Base-by-base conservation (phyloP, 2,329 filamentous ascomycete genomes). In the Colletotrichum spinosum region DNA sequence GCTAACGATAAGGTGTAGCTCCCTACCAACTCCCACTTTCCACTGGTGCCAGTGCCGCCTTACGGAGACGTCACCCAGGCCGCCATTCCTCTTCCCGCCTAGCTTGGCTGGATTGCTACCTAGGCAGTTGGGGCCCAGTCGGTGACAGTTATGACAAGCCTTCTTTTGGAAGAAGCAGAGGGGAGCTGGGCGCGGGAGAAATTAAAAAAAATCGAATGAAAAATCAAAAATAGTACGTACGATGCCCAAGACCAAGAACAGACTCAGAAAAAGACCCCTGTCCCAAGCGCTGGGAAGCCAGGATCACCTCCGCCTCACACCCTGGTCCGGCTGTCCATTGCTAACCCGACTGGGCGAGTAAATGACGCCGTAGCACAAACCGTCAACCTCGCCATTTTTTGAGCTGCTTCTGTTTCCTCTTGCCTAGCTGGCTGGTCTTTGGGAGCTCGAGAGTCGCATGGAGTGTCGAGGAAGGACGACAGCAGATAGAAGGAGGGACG, bases 361-460 rank as follows among this genome's bases (percentile, higher is more conserved):
- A 63, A 63, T 63, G 63, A 66, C 65, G 61, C 56, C 61, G 65
- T 66, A 60, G 44, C 51, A 60, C 52, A 65, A 53, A 51, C 56
- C 49, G 65, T 67, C 65, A 67, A 67, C 65, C 65, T 67, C 65
- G 56, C 65, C 52, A 65, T 65, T 67, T 67, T 66, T 39, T 42
- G 48, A 60, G 52, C 51, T 56, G 17, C 25, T 35, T 25, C 4
- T 13, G 41, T 35, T 38, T 9, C 10, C 51, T 55, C 13, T 44
- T 49, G 44, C 37, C 39, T 65, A 48, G 45, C 11, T 25, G 25
- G 25, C 25, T 25, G 25, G 25, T 25, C 25, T 25, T 42, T 52
- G 12, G 49, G 38, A 48, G 57, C 46, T 57, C 46, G 49, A 25
- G 25, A 78, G 76, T 63, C 71, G 71, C 15, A 75, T 25, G 25